Conservation (phyloP, 176 grass and related monocot genomes). For the Dactylis glomerata region DNA sequence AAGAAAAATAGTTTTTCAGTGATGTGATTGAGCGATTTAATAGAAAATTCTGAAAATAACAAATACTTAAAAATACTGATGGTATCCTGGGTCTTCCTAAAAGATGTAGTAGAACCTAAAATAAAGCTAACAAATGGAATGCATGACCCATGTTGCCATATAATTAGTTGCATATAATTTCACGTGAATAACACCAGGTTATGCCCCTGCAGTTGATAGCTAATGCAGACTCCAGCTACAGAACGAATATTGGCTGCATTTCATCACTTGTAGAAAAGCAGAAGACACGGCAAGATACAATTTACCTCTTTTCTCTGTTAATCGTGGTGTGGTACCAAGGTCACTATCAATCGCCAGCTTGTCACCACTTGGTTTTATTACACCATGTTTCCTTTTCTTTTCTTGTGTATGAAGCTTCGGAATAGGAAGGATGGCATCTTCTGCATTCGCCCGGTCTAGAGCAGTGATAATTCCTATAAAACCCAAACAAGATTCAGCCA, state of each 20-base stretch:
- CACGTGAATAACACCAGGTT: background rate
- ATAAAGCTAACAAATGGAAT: background rate
- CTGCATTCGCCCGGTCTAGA: constrained; percentile 84
- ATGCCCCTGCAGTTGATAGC: background rate
- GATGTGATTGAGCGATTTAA: constrained; percentile 13
- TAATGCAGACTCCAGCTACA: constrained; percentile 10
- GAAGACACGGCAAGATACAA: background rate
- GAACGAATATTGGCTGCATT: background rate
- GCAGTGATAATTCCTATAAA: constrained; percentile 61
- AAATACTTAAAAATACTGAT: background rate
- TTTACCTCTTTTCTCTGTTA: constrained; percentile 66
- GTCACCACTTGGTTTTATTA: constrained; percentile 40
- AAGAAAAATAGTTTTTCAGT: constrained; percentile 23
- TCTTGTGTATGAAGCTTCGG: constrained; percentile 64
- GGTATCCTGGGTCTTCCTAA: background rate
- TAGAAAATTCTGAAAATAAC: constrained; percentile 18
- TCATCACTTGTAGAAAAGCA: constrained; percentile 2
- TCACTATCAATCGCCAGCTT: constrained; percentile 29
- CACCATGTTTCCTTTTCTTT: constrained; percentile 88
- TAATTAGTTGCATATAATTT: background rate
- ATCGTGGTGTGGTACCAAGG: constrained; percentile 20
- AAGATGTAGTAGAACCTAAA: background rate
- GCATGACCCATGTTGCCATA: background rate
- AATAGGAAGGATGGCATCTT: constrained; percentile 86
- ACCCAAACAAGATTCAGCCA: constrained; percentile 33